Base-by-base conservation (phyloP, 2,329 filamentous ascomycete species). In the Ophiostoma tasmaniense region DNA sequence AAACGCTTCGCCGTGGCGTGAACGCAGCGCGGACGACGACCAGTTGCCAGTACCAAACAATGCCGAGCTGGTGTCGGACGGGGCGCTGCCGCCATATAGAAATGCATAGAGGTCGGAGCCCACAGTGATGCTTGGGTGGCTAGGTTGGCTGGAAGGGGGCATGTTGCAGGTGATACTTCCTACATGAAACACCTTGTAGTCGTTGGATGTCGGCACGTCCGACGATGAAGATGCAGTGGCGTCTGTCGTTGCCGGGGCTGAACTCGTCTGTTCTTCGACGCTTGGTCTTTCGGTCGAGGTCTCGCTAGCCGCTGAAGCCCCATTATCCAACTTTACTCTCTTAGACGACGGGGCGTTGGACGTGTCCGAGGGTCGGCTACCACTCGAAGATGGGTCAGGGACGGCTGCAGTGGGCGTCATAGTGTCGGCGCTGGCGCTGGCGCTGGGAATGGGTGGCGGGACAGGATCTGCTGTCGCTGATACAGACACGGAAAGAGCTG, bases 21-120 rank as follows among this genome's bases (percentile, higher is more conserved):
- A 39, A 10, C 64, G 64, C 22, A 65, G 14, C 14, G 64, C 20
- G 7, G 37, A 30, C n/a, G 64, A 65, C n/a, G 64, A 65, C 64
- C 64, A 65, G 37, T 28, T 45, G 22, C 64, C 64, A 5, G 64
- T 65, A 39, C 64, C 64, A 65, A 65, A 65, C 22, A 65, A 22
- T 1, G 64, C 64, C 22, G 64, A 42, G 25, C 30, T 65, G 6
- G 33, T 39, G 37, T 25, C n/a, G 2, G 64, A 39, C 20, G 64
- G n/a, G 1, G n/a, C 35, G 14, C 4, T 42, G 11, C 64, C 64
- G 11, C 64, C 64, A 3, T 42, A 45, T 7, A 65, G 14, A 5
- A 28, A 42, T 8, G 64, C n/a, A 17, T 45, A 30, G 5, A 65
- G 35, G 64, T 65, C 64, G 2, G 33, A 3, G 8, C 37, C 37